Base-by-base conservation (phyloP, 2,329 filamentous ascomycete species). In the Sordariomycetes sp. region DNA sequence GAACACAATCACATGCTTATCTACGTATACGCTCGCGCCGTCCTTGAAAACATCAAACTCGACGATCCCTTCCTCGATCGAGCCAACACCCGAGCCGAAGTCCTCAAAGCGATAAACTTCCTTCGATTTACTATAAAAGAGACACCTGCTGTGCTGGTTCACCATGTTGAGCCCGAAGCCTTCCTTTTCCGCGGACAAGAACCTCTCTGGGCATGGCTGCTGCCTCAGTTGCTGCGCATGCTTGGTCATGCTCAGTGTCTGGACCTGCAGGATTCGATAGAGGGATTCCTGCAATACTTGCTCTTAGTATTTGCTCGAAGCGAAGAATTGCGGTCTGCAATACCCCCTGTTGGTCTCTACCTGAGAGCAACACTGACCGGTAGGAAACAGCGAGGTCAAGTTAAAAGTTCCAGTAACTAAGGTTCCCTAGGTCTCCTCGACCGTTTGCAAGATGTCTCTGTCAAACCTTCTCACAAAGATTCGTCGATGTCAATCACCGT, bases 1-100 rank as follows among this genome's bases (percentile, higher is more conserved):
- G 72, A 79, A 33, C 79, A 93, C 52, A 90, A 93, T 46, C 82
- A 87, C 47, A 83, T 87, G 58, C 72, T 95, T 32, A 79, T 94
- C 34, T 87, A 84, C 49, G 82, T 94, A 41, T 83, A 92, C 46
- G 70, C 82, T 32, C 80, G 84, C 50, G 83, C 86, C 38, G 82
- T 86, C 16, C 65, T 95, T 10, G 82, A 87, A 44, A 70, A 69
- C 29, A 66, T 84, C 30, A 69, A 70, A 42, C 68, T 74, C 49
- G 75, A 86, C 46, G 75, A 87, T 45, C 78, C 76, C 3, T 83
- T 87, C 51, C 67, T 75, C 38, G 63, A 75, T 42, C 60, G 57
- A 33, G 64, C 67, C 21, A 60, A 73, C 37, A 57, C 79, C 27
- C 60, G 71, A 19, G 57, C 68, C 30, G 78, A 85, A 46, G 76